These are phyloP conservation scores for Tetragonia tetragonoides DNA, from an alignment of 148 eudicot species.

Conservation along the genomic window DNA sequence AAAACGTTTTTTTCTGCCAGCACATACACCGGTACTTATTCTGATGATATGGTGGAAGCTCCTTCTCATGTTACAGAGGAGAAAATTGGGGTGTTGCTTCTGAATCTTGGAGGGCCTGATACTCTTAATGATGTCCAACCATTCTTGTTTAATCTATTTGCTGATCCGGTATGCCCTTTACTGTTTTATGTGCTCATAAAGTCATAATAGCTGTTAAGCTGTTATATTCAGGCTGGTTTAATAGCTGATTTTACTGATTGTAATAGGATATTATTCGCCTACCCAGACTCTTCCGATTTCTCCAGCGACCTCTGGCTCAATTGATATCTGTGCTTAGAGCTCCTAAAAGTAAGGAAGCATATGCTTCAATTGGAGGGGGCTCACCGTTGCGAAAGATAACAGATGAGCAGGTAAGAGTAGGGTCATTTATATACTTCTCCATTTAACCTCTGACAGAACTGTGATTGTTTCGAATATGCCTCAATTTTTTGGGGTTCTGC, in stretches of 20 bases:
- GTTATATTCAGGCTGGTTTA: conserved; percentile 4
- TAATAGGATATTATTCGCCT: conserved; percentile 91
- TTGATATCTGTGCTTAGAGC: conserved; percentile 81
- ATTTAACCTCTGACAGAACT: background rate
- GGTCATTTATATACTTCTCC: background rate
- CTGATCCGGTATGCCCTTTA: conserved; percentile 75
- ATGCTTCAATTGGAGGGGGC: conserved; percentile 98
- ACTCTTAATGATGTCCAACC: conserved; percentile 94
- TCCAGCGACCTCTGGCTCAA: conserved; percentile 85
- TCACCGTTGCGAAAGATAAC: conserved; percentile 94
- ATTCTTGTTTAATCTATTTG: conserved; percentile 88
- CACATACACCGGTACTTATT: conserved; percentile 33
- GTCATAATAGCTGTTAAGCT: background rate
- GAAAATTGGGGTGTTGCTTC: conserved; percentile 83
- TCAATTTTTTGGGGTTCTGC: background rate
- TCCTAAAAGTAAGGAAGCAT: conserved; percentile 94
- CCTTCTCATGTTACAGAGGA: conserved; percentile 60
- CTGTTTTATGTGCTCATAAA: background rate
- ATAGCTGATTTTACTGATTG: conserved; percentile 19
- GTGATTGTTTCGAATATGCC: background rate
- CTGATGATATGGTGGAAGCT: conserved; percentile 40
- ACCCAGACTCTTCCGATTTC: conserved; percentile 80
- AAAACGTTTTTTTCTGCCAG: conserved; percentile 44
- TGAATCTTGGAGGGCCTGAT: conserved; percentile 97
- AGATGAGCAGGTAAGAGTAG: conserved; percentile 67